Base-by-base conservation (phyloP, 768 basidiomycete species). In the Coprinopsis strossmayeri region DNA sequence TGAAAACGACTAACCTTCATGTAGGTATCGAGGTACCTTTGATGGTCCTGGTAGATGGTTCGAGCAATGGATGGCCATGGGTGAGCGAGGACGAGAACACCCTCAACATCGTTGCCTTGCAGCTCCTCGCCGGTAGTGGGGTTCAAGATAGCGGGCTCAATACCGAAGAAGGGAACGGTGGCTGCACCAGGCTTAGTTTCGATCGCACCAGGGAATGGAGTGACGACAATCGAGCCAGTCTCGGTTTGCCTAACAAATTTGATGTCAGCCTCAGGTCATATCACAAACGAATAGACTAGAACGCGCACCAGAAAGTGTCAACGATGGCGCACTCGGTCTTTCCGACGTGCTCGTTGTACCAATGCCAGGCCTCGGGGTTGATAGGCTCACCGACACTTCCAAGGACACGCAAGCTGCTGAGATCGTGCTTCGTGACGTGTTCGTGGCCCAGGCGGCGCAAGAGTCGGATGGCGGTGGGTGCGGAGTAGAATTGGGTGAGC, bases 301-400 rank as follows among this genome's bases (percentile, higher is more conserved):
- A 45, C 24, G 63, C 72, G 28, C 54, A 76, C 82, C 90, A 93
- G 69, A 82, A 93, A 2, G 91, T 95, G 68, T 96, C 93, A 34
- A 95, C 93, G 55, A 97, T 83, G 4, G 95, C 91, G 62, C 91
- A 94, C 64, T 97, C 78, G 55, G 67, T 74, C 59, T 79, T 77
- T 9, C 95, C 96, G 46, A 96, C 93, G 60, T 91, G 81, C 60
- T 96, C 92, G 65, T 95, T 92, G 69, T 94, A 96, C 95, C 95
- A 98, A 59, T 94, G 80, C 95, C 96, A 97, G 10, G 95, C 95
- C 65, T 97, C 95, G 23, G 94, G 93, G 67, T 97, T 97, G 73
- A 99, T 98, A 1, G 96, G 96, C 69, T 99, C 96, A 48, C 95
- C 96, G 38, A 98, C 96, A 51, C 77, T 84, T 20, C 96, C 95